phyloP scores from a whole-genome alignment of 805 yeast species.

The Suhomyces prunicola region DNA sequence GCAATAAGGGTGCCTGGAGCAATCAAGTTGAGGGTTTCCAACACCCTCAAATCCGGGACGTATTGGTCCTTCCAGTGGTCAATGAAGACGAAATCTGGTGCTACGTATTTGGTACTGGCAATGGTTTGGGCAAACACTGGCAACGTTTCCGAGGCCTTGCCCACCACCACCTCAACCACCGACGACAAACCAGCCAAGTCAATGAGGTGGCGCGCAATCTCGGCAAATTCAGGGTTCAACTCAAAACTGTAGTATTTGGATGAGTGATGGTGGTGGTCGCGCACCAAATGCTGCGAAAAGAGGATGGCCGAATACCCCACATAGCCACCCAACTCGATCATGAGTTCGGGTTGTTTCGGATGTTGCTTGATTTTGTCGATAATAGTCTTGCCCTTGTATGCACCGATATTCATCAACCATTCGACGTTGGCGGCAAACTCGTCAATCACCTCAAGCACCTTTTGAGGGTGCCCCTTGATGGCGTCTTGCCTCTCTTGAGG shows the following conservation, averaged over 20 bases:
- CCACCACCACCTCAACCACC: constrained; percentile 30
- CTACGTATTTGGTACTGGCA: constrained; percentile 9
- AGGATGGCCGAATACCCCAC: constrained; percentile 38
- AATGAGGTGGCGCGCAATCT: constrained; percentile 24
- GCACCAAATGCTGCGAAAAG: constrained; percentile 25
- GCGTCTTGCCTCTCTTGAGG: constrained; percentile 20
- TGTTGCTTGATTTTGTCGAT: constrained; percentile 18
- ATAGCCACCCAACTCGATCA: constrained; percentile 34
- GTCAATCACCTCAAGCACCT: constrained; percentile 30
- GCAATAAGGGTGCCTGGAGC: constrained; percentile 37
- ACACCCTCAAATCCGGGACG: constrained; percentile 39
- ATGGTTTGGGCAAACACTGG: constrained; percentile 21
- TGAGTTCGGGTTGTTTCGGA: constrained; percentile 18
- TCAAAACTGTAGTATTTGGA: constrained; percentile 36
- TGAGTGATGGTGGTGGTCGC: constrained; percentile 11
- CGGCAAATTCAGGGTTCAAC: constrained; percentile 27
- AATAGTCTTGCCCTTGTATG: constrained; percentile 25
- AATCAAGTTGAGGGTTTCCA: constrained; percentile 39
- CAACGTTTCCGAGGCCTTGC: constrained; percentile 28
- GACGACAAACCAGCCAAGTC: constrained; percentile 33
- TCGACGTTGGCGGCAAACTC: constrained; percentile 15
- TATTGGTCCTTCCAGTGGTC: constrained; percentile 40
- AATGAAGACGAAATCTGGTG: constrained; percentile 37
- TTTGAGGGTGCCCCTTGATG: constrained; percentile 29
- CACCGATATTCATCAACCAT: constrained; percentile 32